These are phyloP conservation scores for Paramecium tetraurelia DNA, from an alignment of 73 alveolate species.

Conservation along the genomic window DNA sequence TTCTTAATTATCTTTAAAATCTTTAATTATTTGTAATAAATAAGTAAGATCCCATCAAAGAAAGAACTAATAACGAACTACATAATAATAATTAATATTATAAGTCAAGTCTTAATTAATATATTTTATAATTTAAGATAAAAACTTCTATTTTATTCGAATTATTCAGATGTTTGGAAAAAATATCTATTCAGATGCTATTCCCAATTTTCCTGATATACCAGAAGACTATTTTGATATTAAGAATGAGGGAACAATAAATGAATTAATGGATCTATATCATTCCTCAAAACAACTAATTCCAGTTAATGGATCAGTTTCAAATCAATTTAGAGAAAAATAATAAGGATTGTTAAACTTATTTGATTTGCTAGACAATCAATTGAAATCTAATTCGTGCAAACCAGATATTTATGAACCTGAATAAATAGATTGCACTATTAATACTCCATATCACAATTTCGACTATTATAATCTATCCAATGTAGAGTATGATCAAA, in stretches of 20 bases:
- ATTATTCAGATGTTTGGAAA: background rate
- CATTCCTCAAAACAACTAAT: background rate
- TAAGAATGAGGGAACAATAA: background rate
- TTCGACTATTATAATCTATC: background rate
- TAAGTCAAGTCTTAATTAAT: background rate
- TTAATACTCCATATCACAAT: background rate
- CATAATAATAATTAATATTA: background rate
- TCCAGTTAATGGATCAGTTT: background rate
- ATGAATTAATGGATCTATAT: background rate
- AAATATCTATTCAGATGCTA: background rate
- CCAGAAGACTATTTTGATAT: background rate
- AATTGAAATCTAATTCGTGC: background rate
- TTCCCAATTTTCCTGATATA: background rate
- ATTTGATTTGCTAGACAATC: background rate
- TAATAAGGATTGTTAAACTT: background rate
- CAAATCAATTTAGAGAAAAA: background rate
- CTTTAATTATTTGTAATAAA: background rate
- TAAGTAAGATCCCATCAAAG: background rate
- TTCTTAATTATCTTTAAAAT: background rate
- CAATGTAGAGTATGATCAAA: background rate
- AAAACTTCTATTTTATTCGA: background rate
- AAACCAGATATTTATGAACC: background rate
- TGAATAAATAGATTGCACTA: background rate
- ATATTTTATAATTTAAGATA: background rate
- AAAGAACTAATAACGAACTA: background rate